Evolutionary conservation across 768 basidiomycete genomes (phyloP).

Genomic region (Fomitopsis serialis): DNA sequence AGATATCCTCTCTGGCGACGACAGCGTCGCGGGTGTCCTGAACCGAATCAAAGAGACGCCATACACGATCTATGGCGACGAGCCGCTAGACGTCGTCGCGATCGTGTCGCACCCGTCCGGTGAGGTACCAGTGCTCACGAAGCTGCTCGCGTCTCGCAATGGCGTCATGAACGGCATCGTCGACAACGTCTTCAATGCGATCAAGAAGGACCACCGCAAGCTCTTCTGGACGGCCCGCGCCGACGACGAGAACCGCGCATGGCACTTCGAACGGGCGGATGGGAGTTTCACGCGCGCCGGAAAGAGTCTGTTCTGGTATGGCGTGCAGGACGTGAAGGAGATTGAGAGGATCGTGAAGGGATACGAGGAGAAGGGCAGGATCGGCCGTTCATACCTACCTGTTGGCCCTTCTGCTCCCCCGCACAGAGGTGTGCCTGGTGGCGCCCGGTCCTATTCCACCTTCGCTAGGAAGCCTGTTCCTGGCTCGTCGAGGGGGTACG

Average conservation of each 20-base stretch:
- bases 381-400: conserved; percentile 87
- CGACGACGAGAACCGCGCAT: conserved; percentile 94
- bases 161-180: conserved; percentile 92
- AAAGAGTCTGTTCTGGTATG: conserved; percentile 96
- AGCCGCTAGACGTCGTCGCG: conserved; percentile 92
- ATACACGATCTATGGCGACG: conserved; percentile 97
- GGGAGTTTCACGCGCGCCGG: conserved; percentile 96
- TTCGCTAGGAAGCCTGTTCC: conserved; percentile 40
- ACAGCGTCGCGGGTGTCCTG: conserved; percentile 85
- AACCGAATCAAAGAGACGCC: conserved; percentile 75
- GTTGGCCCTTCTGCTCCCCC: conserved; percentile 70
- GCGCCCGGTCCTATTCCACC: conserved; percentile 56
- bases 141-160: conserved; percentile 81
- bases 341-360: conserved; percentile 77
- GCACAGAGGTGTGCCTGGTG: conserved; percentile 37
- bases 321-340: conserved; percentile 84
- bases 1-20: conserved; percentile 75
- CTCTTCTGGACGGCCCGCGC: conserved; percentile 98
- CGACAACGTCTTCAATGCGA: conserved; percentile 96
- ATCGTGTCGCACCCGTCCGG: conserved; percentile 90
- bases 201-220: conserved; percentile 89
- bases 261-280: conserved; percentile 99
- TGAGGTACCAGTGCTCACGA: conserved; percentile 87
- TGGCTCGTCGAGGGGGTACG: conserved; percentile 66
- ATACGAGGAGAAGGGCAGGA: conserved; percentile 74